Conservation (phyloP, 371 early-diverging fungal genomes). For the Mortierella sp. region DNA sequence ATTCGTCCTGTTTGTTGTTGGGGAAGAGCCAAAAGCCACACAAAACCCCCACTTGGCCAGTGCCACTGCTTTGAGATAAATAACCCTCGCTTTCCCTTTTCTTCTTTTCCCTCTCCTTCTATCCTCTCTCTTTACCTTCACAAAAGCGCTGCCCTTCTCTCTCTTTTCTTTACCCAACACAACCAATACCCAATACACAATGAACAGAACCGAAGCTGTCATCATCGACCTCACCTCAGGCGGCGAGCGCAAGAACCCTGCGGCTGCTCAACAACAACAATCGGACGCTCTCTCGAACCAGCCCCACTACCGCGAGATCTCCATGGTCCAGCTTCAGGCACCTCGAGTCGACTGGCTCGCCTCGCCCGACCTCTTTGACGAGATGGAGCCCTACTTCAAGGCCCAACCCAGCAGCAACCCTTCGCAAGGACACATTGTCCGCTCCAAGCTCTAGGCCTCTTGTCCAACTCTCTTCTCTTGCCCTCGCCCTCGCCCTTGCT, state of each 20-base stretch:
- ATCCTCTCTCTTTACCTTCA: background rate
- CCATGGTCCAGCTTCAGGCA: conserved; percentile 38
- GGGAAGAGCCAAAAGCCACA: conserved; percentile 6
- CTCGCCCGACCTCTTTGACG: conserved; percentile 32
- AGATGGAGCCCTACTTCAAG: conserved; percentile 34
- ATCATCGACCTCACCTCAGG: conserved; percentile 38
- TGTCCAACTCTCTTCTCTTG: background rate
- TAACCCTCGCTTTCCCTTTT: background rate
- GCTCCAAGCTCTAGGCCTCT: conserved; percentile 27
- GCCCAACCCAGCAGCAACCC: background rate
- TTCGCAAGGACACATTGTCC: background rate
- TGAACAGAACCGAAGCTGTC: conserved; percentile 32
- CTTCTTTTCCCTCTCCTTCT: background rate
- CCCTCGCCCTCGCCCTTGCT: background rate
- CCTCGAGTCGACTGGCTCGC: background rate
- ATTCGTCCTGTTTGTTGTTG: background rate
- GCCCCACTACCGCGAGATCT: conserved; percentile 13
- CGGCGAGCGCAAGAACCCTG: conserved; percentile 1
- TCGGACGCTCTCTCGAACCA: background rate
- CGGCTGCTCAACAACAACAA: background rate
- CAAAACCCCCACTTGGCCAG: background rate
- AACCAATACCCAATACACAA: background rate
- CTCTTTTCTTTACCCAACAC: background rate
- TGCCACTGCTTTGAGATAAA: background rate
- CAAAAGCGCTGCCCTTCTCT: no score